phyloP scores from a whole-genome alignment of 148 eudicot genomes.

The Rhododendron simsii region DNA sequence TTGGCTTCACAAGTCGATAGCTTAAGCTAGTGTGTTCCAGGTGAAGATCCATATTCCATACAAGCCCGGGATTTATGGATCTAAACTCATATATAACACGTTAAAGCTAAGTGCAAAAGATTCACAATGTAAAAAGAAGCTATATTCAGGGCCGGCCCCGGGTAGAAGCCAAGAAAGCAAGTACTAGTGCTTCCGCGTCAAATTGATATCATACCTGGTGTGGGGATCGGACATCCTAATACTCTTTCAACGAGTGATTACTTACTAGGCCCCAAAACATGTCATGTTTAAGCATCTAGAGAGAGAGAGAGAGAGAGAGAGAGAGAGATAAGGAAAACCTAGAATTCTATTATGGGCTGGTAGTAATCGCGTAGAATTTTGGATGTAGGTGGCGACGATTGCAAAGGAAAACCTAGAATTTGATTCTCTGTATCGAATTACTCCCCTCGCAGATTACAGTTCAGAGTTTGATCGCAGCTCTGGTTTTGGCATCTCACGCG shows the following conservation, averaged over 20 bases:
- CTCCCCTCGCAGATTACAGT: neutral
- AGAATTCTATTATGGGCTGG: neutral
- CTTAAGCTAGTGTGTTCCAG: neutral
- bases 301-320: neutral
- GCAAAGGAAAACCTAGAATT: neutral
- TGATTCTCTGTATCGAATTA: neutral
- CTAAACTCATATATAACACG: neutral
- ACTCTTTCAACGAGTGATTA: neutral
- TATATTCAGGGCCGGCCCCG: neutral
- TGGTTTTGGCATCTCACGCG: neutral
- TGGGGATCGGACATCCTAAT: neutral
- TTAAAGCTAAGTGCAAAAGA: neutral
- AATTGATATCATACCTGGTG: neutral
- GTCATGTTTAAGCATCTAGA: neutral
- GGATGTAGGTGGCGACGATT: neutral
- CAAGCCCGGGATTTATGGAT: neutral
- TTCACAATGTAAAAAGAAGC: neutral
- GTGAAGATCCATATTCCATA: neutral
- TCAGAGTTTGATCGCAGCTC: neutral
- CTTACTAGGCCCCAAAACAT: too few species aligned
- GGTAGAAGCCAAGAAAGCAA: neutral
- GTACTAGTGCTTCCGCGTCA: neutral
- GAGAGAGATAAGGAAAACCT: neutral
- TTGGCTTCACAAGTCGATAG: neutral
- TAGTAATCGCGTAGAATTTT: neutral